Conservation (phyloP, 2,329 filamentous ascomycete species). For the Fusarium sp. region DNA sequence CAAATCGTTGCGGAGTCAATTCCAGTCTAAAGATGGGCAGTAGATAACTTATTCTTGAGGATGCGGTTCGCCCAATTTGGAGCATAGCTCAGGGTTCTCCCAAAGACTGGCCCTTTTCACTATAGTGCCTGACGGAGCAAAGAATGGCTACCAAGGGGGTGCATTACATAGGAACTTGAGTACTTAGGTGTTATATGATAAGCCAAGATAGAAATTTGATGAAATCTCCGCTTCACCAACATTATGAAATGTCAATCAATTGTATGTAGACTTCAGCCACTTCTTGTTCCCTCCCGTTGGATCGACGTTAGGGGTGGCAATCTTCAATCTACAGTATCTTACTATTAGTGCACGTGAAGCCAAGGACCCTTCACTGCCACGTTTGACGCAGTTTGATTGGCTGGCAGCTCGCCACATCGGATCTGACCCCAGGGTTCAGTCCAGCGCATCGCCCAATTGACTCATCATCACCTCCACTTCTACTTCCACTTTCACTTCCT, state of each 20-base stretch:
- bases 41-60: not conserved
- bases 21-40: not conserved
- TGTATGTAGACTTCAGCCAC: not conserved
- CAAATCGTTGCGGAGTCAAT: not conserved
- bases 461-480: conserved; percentile 16
- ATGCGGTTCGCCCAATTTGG: not conserved
- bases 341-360: not conserved
- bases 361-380: conserved; percentile 1
- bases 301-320: conserved; percentile 10
- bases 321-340: not conserved
- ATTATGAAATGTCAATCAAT: not conserved
- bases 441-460: conserved; percentile 33
- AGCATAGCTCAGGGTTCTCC: not conserved
- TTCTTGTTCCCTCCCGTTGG: not conserved
- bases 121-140: not conserved
- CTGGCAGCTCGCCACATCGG: conserved; percentile 23
- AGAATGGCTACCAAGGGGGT: not conserved
- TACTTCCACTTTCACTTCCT: not conserved
- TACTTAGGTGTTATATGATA: conserved; percentile 5
- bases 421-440: not conserved
- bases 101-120: not conserved
- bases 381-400: conserved; percentile 14
- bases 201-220: conserved; percentile 27
- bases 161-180: not conserved
- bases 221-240: conserved; percentile 6